These are phyloP conservation scores for Trichoderma sp. DNA, from an alignment of 2,329 filamentous ascomycete genomes.

Conservation along the genomic window DNA sequence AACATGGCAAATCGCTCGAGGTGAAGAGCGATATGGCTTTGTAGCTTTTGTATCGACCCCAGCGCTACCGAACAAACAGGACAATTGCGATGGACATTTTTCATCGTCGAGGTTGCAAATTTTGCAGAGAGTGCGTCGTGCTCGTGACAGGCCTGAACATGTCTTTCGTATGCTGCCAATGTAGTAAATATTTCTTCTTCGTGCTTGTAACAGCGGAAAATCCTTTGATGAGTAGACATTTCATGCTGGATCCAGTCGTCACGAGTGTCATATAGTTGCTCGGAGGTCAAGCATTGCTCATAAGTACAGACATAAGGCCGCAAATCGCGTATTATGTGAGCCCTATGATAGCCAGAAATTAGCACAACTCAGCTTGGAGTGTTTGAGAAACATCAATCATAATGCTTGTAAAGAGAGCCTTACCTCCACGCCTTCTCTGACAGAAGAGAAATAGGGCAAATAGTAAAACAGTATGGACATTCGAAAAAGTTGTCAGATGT, in stretches of 20 bases:
- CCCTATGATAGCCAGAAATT: neutral
- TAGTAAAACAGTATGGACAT: conserved; percentile 25
- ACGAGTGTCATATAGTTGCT: conserved; percentile 18
- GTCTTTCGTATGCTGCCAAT: neutral
- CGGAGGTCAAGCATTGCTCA: conserved; percentile 5
- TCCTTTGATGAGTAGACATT: neutral
- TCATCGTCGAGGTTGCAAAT: neutral
- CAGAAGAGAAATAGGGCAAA: conserved; percentile 11
- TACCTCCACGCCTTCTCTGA: conserved; percentile 24
- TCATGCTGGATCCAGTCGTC: conserved; percentile 25
- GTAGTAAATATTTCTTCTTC: neutral
- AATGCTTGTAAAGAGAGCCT: neutral
- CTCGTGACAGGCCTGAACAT: neutral
- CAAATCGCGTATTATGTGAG: conserved; percentile 23
- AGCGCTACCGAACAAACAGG: conserved; percentile 9
- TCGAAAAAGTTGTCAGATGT: neutral
- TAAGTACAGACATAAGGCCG: conserved; percentile 22
- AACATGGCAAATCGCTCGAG: conserved; percentile 21
- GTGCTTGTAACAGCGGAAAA: conserved; percentile 3
- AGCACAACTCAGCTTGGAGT: neutral
- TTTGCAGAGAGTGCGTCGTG: neutral
- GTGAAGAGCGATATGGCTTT: conserved; percentile 18
- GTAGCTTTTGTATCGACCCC: neutral
- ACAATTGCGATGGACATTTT: neutral
- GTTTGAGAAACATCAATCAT: neutral